Base-by-base conservation (phyloP, 1,284 basidiomycete genomes). In the Baeospora myosura region DNA sequence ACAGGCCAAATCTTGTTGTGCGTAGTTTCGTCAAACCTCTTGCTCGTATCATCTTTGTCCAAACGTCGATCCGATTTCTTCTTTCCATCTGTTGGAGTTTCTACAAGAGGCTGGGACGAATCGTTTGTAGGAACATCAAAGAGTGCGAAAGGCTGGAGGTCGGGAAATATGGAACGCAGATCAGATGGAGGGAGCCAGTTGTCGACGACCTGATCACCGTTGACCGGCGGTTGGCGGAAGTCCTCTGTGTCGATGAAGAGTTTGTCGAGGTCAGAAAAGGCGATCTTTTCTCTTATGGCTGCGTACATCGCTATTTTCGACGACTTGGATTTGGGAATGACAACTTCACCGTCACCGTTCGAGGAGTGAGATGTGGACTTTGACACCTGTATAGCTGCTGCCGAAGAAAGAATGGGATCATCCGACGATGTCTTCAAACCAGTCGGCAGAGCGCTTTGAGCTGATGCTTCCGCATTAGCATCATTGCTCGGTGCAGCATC, bases 41-140 rank as follows among this genome's bases (percentile, higher is more conserved):
- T 82, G 50, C 71, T 76, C n/a, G 78, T 75, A 52, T 85, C 84
- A 46, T 87, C 81, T 48, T 64, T 75, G 46, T 85, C 81, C 1
- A 65, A 66, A 48, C 68, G 69, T 53, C 72, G 76, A 24, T 78
- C 76, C 2, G 65, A 62, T 41, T 71, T 77, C 58, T 75, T 82
- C 55, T 67, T 76, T 2, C 60, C 64, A 36, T 69, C 74, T 10
- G 55, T 52, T 30, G 49, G 50, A 5, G 52, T 42, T 29, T 56
- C 46, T 4, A 54, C 42, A 24, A 56, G 44, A 3, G 59, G n/a
- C n/a, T n/a, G n/a, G n/a, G n/a, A n/a, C n/a, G n/a, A n/a, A n/a
- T n/a, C n/a, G n/a, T n/a, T n/a, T n/a, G n/a, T n/a, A n/a, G n/a
- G n/a, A n/a, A n/a, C n/a, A n/a, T n/a, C n/a, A n/a, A n/a, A 26